Evolutionary conservation across 2,329 filamentous ascomycete species (phyloP), one percentile per base, ranked within the genome.

Genomic region (Pseudogymnoascus sp.): DNA sequence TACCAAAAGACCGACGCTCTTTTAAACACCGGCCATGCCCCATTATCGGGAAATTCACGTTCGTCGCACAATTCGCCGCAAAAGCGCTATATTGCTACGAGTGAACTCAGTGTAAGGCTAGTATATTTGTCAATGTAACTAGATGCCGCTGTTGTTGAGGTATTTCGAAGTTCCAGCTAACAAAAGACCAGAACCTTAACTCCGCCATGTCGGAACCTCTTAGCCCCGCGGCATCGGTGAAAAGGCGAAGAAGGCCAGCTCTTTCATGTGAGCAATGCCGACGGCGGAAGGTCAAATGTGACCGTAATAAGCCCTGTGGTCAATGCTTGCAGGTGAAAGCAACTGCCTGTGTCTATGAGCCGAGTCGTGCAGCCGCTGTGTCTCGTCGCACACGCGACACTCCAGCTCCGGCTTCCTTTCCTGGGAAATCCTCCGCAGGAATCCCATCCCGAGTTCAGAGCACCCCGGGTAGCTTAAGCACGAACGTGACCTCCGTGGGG

Each of bases 271-370:
- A 60, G 17, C 71, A 75, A 63, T 79, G 77, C 66, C 71, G 77
- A 15, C 73, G 74, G 15, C 73, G 76, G 37, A 79, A 79, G 66
- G 73, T 79, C 68, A 77, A 76, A 60, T 79, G 77, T 63, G 74
- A 79, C 63, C 69, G 76, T 1, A 72, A 69, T n/a, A 67, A 72
- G 15, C 77, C 77, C 3, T 79, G 76, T 63, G 61, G 65, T 11
- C 74, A 73, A 63, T 78, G 75, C 64, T 67, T 70, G 5, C 64
- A 65, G 13, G 67, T 69, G 1, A 68, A 69, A 15, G 71, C 69
- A 44, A 65, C 66, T 47, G 65, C 65, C 4, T 78, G 76, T 60
- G 68, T 63, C 13, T 77, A 69, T 58, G 63, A 58, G 60, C 61
- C 62, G 13, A 62, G 63, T 15, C 63, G 50, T 21, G n/a, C 59